Conservation (phyloP, 2,329 filamentous ascomycete species). For the Fonsecaea monophora region DNA sequence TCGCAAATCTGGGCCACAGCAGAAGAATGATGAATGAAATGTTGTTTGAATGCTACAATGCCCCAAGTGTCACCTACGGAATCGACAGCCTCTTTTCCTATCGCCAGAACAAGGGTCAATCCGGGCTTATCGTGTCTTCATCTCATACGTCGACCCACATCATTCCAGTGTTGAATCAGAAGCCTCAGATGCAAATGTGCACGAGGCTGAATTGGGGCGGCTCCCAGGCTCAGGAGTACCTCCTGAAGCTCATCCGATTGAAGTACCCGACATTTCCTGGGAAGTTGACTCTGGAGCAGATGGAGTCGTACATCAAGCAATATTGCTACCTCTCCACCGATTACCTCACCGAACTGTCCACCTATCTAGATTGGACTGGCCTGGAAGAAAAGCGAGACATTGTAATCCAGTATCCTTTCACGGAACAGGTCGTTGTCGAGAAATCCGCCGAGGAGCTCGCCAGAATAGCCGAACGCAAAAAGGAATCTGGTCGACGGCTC, state of each 20-base stretch:
- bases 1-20: slow-evolving; percentile 88
- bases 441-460: slow-evolving; percentile 95
- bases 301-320: slow-evolving; percentile 83
- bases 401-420: slow-evolving; percentile 91
- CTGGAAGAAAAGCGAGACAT: slow-evolving; percentile 82
- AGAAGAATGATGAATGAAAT: slow-evolving; percentile 96
- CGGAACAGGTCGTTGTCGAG: slow-evolving; percentile 85
- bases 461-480: slow-evolving; percentile 87
- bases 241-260: slow-evolving; percentile 84
- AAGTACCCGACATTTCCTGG: slow-evolving; percentile 87
- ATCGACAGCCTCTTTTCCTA: slow-evolving; percentile 98
- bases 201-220: slow-evolving; percentile 95
- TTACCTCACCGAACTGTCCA: slow-evolving; percentile 77
- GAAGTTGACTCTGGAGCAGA: slow-evolving; percentile 84
- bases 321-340: slow-evolving; percentile 89
- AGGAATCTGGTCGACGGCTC: slow-evolving; percentile 86
- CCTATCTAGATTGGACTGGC: slow-evolving; percentile 87
- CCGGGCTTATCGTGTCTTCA: slow-evolving; percentile 87
- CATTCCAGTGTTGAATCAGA: slow-evolving; percentile 88
- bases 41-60: slow-evolving; percentile 92
- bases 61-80: slow-evolving; percentile 87
- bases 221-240: slow-evolving; percentile 85
- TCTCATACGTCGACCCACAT: slow-evolving; percentile 94
- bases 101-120: slow-evolving; percentile 84
- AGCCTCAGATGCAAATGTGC: slow-evolving; percentile 82